A percentile compares a stretch with the other conserved stretches of the same genome.
These are phyloP conservation scores for Tulasnella calospora DNA, from an alignment of 768 basidiomycete genomes.

Conservation along the genomic window DNA sequence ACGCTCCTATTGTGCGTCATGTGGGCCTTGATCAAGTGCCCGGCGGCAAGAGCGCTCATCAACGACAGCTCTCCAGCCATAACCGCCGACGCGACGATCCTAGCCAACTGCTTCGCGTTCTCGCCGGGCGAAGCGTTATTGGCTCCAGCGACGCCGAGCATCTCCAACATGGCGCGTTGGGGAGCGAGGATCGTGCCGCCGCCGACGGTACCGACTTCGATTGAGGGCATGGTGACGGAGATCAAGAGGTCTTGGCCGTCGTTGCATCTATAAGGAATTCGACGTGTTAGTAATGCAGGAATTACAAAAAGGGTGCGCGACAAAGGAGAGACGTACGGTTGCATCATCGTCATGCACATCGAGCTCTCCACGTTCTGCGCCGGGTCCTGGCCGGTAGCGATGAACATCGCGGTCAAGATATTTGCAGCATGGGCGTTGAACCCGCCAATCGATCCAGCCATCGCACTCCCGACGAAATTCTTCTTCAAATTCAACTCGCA, in stretches of 20 bases:
- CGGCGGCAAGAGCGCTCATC: conserved; percentile 87
- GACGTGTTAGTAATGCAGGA: conserved; percentile 13
- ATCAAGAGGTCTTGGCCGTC: conserved; percentile 84
- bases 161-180: conserved; percentile 82
- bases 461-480: conserved; percentile 94
- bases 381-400: conserved; percentile 97
- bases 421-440: conserved; percentile 99
- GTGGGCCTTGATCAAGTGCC: conserved; percentile 89
- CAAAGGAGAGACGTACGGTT: conserved; percentile 64
- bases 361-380: conserved; percentile 99
- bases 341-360: conserved; percentile 98
- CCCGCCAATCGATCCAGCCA: conserved; percentile 95
- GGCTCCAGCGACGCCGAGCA: conserved; percentile 90
- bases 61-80: conserved; percentile 97
- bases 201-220: conserved; percentile 97
- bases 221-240: conserved; percentile 93
- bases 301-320: neutral
- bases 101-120: conserved; percentile 84
- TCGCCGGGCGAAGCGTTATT: conserved; percentile 79
- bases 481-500: conserved; percentile 94
- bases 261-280: conserved; percentile 56
- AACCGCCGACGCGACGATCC: conserved; percentile 84
- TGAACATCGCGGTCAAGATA: conserved; percentile 89
- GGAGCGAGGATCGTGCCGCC: conserved; percentile 92
- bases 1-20: conserved; percentile 86